These are phyloP conservation scores for Carnegiea gigantea DNA, from an alignment of 179 eudicot genomes.

Conservation along the genomic window DNA sequence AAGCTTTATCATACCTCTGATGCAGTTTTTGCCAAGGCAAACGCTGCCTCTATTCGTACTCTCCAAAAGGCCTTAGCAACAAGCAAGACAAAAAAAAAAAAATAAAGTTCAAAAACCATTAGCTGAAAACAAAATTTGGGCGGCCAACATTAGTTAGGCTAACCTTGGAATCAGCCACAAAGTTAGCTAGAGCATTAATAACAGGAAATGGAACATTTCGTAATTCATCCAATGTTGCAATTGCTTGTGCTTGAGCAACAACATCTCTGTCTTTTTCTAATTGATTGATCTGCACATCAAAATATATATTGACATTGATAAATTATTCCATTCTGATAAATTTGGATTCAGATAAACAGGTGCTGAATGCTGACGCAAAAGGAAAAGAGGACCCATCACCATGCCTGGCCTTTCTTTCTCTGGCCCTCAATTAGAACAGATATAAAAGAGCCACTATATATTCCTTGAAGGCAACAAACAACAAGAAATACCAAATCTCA, in stretches of 20 bases:
- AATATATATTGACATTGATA: neutral
- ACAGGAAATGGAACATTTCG: conserved; percentile 71
- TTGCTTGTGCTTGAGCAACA: conserved; percentile 96
- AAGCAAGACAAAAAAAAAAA: neutral
- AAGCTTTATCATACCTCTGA: conserved; percentile 61
- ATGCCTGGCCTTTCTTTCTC: neutral
- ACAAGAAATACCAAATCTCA: too few relatives aligned
- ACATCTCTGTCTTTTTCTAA: conserved; percentile 98
- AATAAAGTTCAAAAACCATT: neutral
- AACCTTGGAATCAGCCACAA: conserved; percentile 86
- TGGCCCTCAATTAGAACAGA: neutral
- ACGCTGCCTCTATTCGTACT: conserved; percentile 92
- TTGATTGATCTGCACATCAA: conserved; percentile 69
- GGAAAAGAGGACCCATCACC: neutral
- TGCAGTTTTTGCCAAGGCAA: conserved; percentile 79
- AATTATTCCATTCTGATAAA: too few relatives aligned
- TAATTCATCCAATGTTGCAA: conserved; percentile 62
- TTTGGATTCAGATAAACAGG: neutral
- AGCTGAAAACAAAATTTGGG: neutral
- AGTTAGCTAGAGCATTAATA: conserved; percentile 66
- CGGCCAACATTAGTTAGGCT: neutral
- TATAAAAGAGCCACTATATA: neutral
- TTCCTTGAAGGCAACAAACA: too few relatives aligned
- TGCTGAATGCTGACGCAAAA: neutral
- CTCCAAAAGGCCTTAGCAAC: conserved; percentile 80